phyloP scores from a whole-genome alignment of 495 filamentous ascomycete genomes.

The Aspergillus heteromorphus region DNA sequence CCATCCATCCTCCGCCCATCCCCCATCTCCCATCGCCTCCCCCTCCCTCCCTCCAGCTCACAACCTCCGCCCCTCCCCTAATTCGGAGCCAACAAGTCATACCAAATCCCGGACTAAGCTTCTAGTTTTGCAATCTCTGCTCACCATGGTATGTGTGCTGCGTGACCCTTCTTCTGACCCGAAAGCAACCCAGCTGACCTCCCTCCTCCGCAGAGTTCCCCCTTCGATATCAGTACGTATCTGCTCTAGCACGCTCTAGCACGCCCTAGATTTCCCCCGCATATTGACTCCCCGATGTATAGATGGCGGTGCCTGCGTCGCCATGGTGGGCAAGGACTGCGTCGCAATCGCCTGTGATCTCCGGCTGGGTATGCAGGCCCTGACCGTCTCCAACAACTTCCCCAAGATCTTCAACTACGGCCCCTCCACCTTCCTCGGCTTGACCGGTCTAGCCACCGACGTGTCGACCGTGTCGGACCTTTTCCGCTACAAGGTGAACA shows the following conservation, averaged over 20 bases:
- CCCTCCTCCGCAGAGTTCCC: conserved; percentile 54
- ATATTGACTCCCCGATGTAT: conserved; percentile 24
- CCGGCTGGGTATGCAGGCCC: conserved; percentile 89
- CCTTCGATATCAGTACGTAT: conserved; percentile 82
- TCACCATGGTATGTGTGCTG: conserved; percentile 20
- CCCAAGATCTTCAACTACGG: conserved; percentile 99
- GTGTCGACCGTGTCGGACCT: conserved; percentile 92
- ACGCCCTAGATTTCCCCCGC: conserved; percentile 1
- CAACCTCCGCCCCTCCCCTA: neutral
- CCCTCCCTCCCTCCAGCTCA: conserved; percentile 6
- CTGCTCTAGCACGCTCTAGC: conserved; percentile 5
- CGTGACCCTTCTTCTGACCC: conserved; percentile 4
- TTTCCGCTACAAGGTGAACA: conserved; percentile 99
- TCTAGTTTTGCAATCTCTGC: conserved; percentile 2
- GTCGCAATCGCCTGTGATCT: conserved; percentile 99
- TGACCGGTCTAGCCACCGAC: conserved; percentile 95
- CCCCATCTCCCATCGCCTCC: conserved; percentile 8
- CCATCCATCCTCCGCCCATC: conserved; percentile 19
- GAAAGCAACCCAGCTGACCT: conserved; percentile 27
- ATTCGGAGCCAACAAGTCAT: neutral
- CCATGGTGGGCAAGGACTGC: conserved; percentile 99
- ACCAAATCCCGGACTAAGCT: neutral
- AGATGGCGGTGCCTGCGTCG: conserved; percentile 96
- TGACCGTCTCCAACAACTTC: conserved; percentile 99
- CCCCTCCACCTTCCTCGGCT: conserved; percentile 84